These are phyloP conservation scores for Spinellus fusiger DNA, from an alignment of 192 early-diverging fungal species.

Conservation along the genomic window DNA sequence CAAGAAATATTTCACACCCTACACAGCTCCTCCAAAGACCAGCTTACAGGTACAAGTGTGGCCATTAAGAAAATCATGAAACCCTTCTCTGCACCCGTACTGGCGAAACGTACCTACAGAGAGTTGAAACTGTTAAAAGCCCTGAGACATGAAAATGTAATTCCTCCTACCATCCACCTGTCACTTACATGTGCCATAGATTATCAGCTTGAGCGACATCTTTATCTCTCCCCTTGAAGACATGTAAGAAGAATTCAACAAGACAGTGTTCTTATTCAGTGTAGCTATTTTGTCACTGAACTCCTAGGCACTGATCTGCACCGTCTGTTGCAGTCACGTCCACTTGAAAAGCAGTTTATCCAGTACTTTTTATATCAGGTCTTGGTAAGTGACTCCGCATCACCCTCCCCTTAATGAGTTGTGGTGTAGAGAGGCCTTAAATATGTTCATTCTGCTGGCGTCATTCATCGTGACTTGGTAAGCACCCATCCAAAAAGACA, in stretches of 20 bases:
- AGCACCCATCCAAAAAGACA: background rate
- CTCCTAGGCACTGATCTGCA: slow-evolving; percentile 93
- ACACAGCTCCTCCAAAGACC: slow-evolving; percentile 81
- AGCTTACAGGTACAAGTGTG: slow-evolving; percentile 72
- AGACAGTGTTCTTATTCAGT: background rate
- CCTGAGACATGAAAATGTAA: slow-evolving; percentile 92
- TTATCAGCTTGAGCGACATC: slow-evolving; percentile 89
- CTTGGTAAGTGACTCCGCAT: slow-evolving; percentile 43
- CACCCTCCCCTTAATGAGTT: background rate
- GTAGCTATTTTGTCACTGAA: slow-evolving; percentile 93
- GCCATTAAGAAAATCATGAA: slow-evolving; percentile 98
- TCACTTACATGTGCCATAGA: slow-evolving; percentile 30
- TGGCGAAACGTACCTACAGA: slow-evolving; percentile 92
- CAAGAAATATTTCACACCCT: background rate
- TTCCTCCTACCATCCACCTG: background rate
- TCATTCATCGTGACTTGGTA: slow-evolving; percentile 91
- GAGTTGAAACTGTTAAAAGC: slow-evolving; percentile 93
- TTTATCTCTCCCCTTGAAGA: slow-evolving; percentile 92
- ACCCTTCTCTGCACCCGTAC: slow-evolving; percentile 85
- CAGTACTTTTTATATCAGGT: slow-evolving; percentile 99
- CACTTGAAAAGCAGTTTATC: slow-evolving; percentile 90
- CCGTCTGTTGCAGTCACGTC: slow-evolving; percentile 81
- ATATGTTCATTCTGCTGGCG: slow-evolving; percentile 94
- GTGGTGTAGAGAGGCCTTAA: slow-evolving; percentile 66
- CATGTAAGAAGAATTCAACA: slow-evolving; percentile 51